phyloP scores from a whole-genome alignment of 768 basidiomycete genomes.

The Termitomyces titanicus region DNA sequence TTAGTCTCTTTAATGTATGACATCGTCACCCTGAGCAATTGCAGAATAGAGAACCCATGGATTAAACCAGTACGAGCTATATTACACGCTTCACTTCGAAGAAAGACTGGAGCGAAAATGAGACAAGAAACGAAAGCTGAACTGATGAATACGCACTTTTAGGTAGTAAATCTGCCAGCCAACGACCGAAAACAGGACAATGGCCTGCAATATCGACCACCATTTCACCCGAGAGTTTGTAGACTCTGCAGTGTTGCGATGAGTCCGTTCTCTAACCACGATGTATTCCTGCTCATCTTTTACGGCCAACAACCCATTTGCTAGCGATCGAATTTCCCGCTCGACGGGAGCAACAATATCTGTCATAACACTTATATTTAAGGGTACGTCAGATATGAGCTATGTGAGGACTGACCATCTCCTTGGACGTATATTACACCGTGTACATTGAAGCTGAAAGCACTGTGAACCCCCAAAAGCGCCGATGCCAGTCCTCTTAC shows the following conservation, averaged over 20 bases:
- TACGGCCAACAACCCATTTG: slow-evolving; percentile 78
- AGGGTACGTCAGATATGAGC: not conserved
- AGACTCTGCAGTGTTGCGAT: slow-evolving; percentile 91
- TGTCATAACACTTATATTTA: slow-evolving; percentile 18
- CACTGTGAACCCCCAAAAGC: not conserved
- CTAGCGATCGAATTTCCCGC: slow-evolving; percentile 85
- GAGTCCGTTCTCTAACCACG: slow-evolving; percentile 86
- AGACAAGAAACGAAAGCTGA: slow-evolving; percentile 2
- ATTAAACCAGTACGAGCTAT: slow-evolving; percentile 30
- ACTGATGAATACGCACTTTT: slow-evolving; percentile 50
- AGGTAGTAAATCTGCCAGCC: slow-evolving; percentile 98
- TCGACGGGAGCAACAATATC: slow-evolving; percentile 94
- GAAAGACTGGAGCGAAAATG: slow-evolving; percentile 53
- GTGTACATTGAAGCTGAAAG: slow-evolving; percentile 90
- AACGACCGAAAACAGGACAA: slow-evolving; percentile 85
- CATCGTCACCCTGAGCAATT: not conserved
- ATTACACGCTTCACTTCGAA: slow-evolving; percentile 91
- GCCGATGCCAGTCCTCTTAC: slow-evolving; percentile 36
- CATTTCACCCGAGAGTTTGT: slow-evolving; percentile 96
- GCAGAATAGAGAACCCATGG: not conserved
- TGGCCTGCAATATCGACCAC: slow-evolving; percentile 93
- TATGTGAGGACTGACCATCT: slow-evolving; percentile 55
- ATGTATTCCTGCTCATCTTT: slow-evolving; percentile 99
- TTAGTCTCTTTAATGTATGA: slow-evolving; percentile 4
- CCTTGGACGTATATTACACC: slow-evolving; percentile 93